phyloP scores from a whole-genome alignment of 768 basidiomycete species.

The Collybia mongolica region DNA sequence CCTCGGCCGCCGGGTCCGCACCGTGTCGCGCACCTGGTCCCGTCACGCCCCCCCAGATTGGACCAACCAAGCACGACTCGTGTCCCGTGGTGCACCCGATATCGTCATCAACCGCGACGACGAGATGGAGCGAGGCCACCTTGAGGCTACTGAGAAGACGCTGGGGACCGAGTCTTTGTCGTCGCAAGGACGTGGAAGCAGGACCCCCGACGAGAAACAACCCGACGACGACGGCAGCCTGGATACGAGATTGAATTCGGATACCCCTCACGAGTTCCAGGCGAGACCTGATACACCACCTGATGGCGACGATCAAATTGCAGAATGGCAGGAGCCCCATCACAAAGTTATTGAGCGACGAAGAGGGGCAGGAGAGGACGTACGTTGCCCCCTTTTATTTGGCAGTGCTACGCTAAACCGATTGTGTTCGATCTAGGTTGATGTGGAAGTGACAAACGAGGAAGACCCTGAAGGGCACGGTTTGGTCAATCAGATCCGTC shows the following conservation, averaged over 20 bases:
- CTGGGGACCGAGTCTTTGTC: constrained; percentile 5
- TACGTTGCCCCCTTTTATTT: constrained; percentile 28
- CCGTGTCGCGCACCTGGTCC: constrained; percentile 87
- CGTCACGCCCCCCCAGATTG: constrained; percentile 81
- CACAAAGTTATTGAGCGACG: constrained; percentile 65
- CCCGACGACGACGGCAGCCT: constrained; percentile 14
- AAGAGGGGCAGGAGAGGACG: constrained; percentile 62
- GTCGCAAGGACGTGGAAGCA: constrained; percentile 7
- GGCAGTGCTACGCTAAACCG: neutral
- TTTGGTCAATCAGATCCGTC: constrained; percentile 9
- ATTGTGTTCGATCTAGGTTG: constrained; percentile 39
- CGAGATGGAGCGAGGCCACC: constrained; percentile 41
- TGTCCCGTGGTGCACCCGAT: constrained; percentile 63
- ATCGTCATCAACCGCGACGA: constrained; percentile 85
- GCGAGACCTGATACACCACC: constrained; percentile 33
- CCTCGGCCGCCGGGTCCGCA: constrained; percentile 88
- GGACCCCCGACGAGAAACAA: constrained; percentile 9
- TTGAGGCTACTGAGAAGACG: constrained; percentile 7
- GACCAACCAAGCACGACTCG: constrained; percentile 73
- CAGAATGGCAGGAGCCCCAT: constrained; percentile 74
- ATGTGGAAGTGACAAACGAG: constrained; percentile 60
- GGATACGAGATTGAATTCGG: constrained; percentile 12
- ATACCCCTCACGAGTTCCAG: constrained; percentile 13
- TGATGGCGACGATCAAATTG: constrained; percentile 38
- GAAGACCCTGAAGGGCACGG: constrained; percentile 13